A percentile compares a stretch with the other conserved stretches of the same genome.
phyloP scores from a whole-genome alignment of 495 filamentous ascomycete species.

The Daldinia concentrica region DNA sequence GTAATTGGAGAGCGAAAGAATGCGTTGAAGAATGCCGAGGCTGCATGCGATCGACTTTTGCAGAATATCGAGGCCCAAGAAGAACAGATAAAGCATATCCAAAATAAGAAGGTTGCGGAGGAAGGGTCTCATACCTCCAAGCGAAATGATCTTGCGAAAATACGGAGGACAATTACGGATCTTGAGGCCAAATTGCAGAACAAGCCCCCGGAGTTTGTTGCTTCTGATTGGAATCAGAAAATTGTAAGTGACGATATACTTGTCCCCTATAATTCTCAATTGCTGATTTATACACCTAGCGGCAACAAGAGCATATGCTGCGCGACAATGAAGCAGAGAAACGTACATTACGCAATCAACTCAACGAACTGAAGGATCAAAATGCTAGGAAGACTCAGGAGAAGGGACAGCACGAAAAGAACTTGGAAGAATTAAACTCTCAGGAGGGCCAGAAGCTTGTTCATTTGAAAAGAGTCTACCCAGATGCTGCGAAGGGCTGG shows the following conservation, averaged over 20 bases:
- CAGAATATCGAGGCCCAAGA: constrained; percentile 63
- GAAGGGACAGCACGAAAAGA: constrained; percentile 49
- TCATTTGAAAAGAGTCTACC: constrained; percentile 64
- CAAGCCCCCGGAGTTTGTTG: constrained; percentile 58
- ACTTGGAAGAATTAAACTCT: constrained; percentile 73
- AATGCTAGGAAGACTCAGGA: constrained; percentile 38
- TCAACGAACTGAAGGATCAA: constrained; percentile 38
- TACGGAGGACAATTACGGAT: constrained; percentile 54
- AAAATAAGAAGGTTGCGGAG: constrained; percentile 66
- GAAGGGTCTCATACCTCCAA: constrained; percentile 58
- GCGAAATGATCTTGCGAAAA: constrained; percentile 59
- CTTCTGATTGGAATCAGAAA: constrained; percentile 61
- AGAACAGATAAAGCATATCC: constrained; percentile 63
- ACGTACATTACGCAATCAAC: constrained; percentile 48
- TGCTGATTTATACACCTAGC: constrained; percentile 41
- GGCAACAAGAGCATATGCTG: constrained; percentile 57
- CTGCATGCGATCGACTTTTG: constrained; percentile 59
- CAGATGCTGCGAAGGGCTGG: constrained; percentile 75
- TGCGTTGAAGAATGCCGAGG: constrained; percentile 61
- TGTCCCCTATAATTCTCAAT: not conserved
- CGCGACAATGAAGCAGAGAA: constrained; percentile 56
- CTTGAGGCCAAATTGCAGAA: constrained; percentile 56
- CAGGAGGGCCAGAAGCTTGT: constrained; percentile 77
- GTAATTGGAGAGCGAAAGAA: constrained; percentile 63
- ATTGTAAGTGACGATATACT: constrained; percentile 56